Evolutionary conservation across 805 yeast species (phyloP).

Genomic region (Candida insectorum): DNA sequence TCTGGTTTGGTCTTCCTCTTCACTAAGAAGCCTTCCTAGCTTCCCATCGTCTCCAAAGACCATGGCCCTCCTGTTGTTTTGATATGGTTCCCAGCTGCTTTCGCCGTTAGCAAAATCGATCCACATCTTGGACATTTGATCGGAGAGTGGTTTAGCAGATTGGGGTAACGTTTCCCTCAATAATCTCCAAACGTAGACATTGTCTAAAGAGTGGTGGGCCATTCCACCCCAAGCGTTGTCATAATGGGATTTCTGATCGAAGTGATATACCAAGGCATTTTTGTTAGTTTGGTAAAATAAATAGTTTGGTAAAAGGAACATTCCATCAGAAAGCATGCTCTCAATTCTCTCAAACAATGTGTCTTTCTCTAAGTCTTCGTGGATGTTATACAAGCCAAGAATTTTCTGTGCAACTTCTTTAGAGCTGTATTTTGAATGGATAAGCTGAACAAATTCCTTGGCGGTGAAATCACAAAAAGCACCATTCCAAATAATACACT

Average conservation of each 20-base stretch:
- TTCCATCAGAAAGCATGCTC: constrained; percentile 1
- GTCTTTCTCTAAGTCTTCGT: neutral
- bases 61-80: constrained; percentile 3
- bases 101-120: constrained; percentile 5
- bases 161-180: constrained; percentile 6
- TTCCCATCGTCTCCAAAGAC: constrained; percentile 8
- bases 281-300: constrained; percentile 1
- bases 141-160: constrained; percentile 3
- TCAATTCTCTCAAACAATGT: neutral
- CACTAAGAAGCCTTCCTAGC: constrained; percentile 4
- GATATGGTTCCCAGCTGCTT: constrained; percentile 3
- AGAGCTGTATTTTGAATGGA: neutral
- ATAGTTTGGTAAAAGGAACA: constrained; percentile 3
- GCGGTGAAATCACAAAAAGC: neutral
- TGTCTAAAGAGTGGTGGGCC: constrained; percentile 14
- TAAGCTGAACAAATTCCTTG: neutral
- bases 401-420: neutral
- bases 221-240: constrained; percentile 5
- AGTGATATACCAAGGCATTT: constrained; percentile 8
- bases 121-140: constrained; percentile 6
- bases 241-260: constrained; percentile 11
- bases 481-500: constrained; percentile 2
- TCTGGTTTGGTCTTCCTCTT: constrained; percentile 7
- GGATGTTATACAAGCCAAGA: neutral
- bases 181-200: constrained; percentile 12